Evolutionary conservation across 139 green algal species (phyloP).

Genomic region (Chlamydomonas applanata): DNA sequence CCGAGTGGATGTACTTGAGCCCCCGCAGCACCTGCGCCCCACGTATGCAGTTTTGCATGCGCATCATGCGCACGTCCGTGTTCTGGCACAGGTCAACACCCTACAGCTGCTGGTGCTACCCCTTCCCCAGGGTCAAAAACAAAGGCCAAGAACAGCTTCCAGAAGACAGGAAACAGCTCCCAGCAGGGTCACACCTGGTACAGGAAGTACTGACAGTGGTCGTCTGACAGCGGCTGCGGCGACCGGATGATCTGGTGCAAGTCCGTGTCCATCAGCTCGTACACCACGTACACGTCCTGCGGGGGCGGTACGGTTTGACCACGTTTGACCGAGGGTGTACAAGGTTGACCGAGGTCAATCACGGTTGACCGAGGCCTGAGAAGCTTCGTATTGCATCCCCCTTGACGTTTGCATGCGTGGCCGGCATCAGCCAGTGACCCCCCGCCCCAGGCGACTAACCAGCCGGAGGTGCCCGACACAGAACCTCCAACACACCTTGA

Average conservation of each 20-base stretch:
- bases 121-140: too few species aligned
- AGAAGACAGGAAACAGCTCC: too few species aligned
- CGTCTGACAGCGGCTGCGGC: constrained; percentile 87
- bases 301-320: too few species aligned
- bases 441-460: not conserved
- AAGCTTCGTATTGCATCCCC: too few species aligned
- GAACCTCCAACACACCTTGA: not conserved
- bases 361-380: too few species aligned
- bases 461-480: too few species aligned
- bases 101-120: too few species aligned
- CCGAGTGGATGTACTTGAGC: constrained; percentile 85
- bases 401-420: too few species aligned
- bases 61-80: not conserved
- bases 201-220: constrained; percentile 97
- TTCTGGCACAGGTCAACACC: not conserved
- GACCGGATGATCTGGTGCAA: constrained; percentile 99
- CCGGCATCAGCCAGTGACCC: not conserved
- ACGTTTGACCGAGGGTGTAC: too few species aligned
- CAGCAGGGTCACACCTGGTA: constrained; percentile 35
- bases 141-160: not conserved
- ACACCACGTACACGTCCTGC: constrained; percentile 94
- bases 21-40: constrained; percentile 69
- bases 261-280: constrained; percentile 99
- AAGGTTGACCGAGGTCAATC: too few species aligned
- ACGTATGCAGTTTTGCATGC: not conserved